Base-by-base conservation (phyloP, 495 filamentous ascomycete species). In the Annulohypoxylon stygium region DNA sequence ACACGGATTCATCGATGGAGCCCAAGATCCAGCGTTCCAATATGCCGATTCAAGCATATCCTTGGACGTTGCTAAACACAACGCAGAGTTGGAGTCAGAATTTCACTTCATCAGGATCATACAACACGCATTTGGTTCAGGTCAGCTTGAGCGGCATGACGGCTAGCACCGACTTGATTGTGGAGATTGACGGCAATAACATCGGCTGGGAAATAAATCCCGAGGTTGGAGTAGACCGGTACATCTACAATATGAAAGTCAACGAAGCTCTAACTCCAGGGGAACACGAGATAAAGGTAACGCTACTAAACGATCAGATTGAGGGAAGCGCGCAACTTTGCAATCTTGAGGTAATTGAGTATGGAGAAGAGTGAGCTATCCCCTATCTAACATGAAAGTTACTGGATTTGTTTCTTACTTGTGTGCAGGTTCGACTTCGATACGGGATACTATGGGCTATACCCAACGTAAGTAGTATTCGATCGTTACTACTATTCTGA, bases 11-110 rank as follows among this genome's bases (percentile, higher is more conserved):
- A 12, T 39, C 64, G 0, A 39, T 30, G 2, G 72, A 77, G 47
- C 75, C 75, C 0, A 69, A 61, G 18, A 58, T 77, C 26, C 57
- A 77, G 25, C 65, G 75, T 9, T 58, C 72, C 45, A 73, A 75
- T 12, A 77, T 77, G 75, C 75, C 75, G 30, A 61, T 77, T 60
- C 75, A 77, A 36, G 72, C 65, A 55, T 77, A 77, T 25, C 75
- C 75, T 3, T 77, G 75, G 75, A 75, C 75, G 18, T 26, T 77
- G 23, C 59, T 77, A 11, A 77, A 77, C 36, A 75, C 75, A 1
- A 37, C 75, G 6, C 61, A 70, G 50, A 65, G 67, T 53, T 77
- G 72, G 72, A 70, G 62, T 16, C 61, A 72, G 36, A 67, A 6
- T 0, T 77, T 77, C 30, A 65, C 65, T 10, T 77, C 75, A 0